Base-by-base conservation (phyloP, 1,284 basidiomycete genomes). In the Leucoagaricus sp. region DNA sequence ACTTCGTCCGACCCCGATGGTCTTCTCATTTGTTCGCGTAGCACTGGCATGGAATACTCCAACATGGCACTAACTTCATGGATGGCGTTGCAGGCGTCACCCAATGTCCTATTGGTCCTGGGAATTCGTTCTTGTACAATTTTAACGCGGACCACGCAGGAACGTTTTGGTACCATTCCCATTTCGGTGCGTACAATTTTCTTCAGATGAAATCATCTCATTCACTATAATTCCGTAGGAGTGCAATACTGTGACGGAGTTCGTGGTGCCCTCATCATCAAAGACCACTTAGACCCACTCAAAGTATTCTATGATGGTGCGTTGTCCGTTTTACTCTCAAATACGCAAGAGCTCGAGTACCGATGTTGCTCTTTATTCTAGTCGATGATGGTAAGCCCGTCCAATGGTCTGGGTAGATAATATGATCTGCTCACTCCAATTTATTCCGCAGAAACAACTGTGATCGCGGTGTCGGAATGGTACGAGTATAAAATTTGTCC, bases 121-220 rank as follows among this genome's bases (percentile, higher is more conserved):
- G 61, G 3, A 23, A 69, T 33, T 67, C 64, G 1, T 74, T 75
- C 58, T 50, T 68, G 4, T 72, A 81, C 54, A 63, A n/a, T 71
- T 69, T 42, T 7, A 64, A 64, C 12, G 65, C 59, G 19, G 61
- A 68, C 49, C 75, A 76, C 61, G 65, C 71, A 12, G 76, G 78
- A 6, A 81, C 77, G 3, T 77, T 64, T 58, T 78, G 76, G 76
- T 81, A 78, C 53, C 78, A 79, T 57, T 78, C 76, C 2, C 78
- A 80, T 60, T 73, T 71, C 53, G 71, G 71, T 69, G 59, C 31
- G 63, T 55, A 25, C n/a, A 4, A 9, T 19, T 6, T 21, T 15
- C 40, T 9, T 21, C 9, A 17, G 4, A 9, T 8, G 15, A 12
- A 4, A 21, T 28, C 9, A 33, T 21, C 12, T 17, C 28, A 3